A percentile compares a stretch with the other conserved stretches of the same genome.
phyloP scores from a whole-genome alignment of 345 rosid species.

The Salix purpurea region DNA sequence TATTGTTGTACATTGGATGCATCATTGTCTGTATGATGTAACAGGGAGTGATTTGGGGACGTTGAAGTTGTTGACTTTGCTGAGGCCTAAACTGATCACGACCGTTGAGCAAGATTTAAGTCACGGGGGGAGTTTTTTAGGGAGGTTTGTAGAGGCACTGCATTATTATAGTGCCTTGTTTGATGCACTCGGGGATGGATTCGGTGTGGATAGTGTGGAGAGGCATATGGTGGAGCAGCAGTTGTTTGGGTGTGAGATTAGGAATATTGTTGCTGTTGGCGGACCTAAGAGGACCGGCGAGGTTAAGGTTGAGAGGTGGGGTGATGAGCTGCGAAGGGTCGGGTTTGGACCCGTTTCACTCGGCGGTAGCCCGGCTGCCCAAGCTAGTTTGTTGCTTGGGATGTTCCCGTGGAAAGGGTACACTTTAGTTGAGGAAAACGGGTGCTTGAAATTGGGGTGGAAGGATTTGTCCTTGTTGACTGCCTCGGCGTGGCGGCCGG shows the following conservation, averaged over 20 bases:
- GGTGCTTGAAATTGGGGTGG: conserved; percentile 86
- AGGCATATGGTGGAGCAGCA: conserved; percentile 91
- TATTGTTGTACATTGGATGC: conserved; percentile 95
- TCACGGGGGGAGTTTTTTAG: conserved; percentile 65
- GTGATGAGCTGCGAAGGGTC: conserved; percentile 57
- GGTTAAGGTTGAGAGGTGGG: conserved; percentile 75
- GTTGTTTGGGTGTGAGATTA: conserved; percentile 76
- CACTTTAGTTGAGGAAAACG: conserved; percentile 71
- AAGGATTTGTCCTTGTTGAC: conserved; percentile 87
- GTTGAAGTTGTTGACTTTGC: conserved; percentile 43
- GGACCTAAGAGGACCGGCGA: conserved; percentile 76
- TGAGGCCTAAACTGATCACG: conserved; percentile 72
- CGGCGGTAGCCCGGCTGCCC: conserved; percentile 80
- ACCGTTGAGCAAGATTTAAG: conserved; percentile 85
- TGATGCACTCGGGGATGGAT: conserved; percentile 84
- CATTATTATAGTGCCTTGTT: conserved; percentile 96
- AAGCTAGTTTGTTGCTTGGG: conserved; percentile 75
- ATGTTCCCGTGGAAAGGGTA: conserved; percentile 98
- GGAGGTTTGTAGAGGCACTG: conserved; percentile 85
- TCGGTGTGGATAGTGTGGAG: conserved; percentile 58
- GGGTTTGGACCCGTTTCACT: conserved; percentile 78
- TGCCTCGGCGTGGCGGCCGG: conserved; percentile 90
- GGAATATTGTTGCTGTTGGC: conserved; percentile 73
- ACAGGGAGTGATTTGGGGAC: conserved; percentile 68
- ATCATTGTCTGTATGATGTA: conserved; percentile 79